Evolutionary conservation across 148 eudicot genomes (phyloP).

Genomic region (Silene conica): DNA sequence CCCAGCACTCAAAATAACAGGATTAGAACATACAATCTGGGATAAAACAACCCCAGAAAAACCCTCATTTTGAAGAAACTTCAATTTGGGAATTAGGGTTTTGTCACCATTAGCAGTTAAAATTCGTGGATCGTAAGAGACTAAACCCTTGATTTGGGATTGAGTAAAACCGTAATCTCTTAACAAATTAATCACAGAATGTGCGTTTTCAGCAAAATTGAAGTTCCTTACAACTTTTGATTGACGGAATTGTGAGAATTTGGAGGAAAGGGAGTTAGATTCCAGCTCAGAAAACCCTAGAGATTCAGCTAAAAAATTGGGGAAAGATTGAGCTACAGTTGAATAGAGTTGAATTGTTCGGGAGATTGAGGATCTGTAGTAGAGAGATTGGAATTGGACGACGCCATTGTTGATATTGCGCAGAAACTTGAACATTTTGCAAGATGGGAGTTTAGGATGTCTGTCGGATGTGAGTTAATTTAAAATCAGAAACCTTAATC

Average conservation of each 20-base stretch:
- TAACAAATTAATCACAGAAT: constrained; percentile 26
- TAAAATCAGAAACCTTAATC: no score
- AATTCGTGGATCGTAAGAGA: constrained; percentile 17
- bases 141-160: constrained; percentile 25
- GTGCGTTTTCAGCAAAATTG: constrained; percentile 25
- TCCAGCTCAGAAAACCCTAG: constrained; percentile 29
- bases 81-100: constrained; percentile 37
- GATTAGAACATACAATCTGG: background rate
- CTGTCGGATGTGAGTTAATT: no score
- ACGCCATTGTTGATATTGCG: no score
- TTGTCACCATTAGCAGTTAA: constrained; percentile 23
- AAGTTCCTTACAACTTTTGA: constrained; percentile 16
- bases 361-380: background rate
- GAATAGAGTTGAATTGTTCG: background rate
- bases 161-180: constrained; percentile 19
- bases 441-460: no score
- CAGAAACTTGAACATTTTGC: no score
- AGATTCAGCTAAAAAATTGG: constrained; percentile 18
- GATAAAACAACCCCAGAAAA: constrained; percentile 17
- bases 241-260: background rate
- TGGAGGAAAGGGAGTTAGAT: constrained; percentile 18
- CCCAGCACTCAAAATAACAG: background rate
- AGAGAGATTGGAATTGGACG: no score
- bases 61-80: constrained; percentile 26
- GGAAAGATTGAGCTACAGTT: background rate